Conservation (phyloP, 2,329 filamentous ascomycete species). For the Shiraia bambusicola region DNA sequence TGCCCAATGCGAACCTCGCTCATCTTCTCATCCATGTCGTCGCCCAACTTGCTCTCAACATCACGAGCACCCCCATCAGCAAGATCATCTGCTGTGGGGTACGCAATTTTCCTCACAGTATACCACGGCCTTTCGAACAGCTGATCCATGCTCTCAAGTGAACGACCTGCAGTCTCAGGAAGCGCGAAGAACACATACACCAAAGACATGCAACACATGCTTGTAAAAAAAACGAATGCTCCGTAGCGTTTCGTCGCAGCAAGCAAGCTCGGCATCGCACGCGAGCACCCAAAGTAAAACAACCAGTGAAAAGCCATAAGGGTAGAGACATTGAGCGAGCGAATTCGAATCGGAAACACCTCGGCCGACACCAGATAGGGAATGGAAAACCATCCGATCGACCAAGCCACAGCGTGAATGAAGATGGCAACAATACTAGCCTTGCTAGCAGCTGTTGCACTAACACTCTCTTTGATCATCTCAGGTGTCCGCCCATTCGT, state of each 20-base stretch:
- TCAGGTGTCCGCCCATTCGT: constrained; percentile 22
- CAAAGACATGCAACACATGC: constrained; percentile 30
- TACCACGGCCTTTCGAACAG: constrained; percentile 22
- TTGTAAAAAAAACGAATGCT: constrained; percentile 35
- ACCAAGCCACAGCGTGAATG: constrained; percentile 49
- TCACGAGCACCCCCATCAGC: constrained; percentile 2
- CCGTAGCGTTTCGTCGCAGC: constrained; percentile 36
- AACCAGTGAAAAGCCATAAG: constrained; percentile 50
- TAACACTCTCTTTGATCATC: constrained; percentile 8
- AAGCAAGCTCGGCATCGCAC: constrained; percentile 39
- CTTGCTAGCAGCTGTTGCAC: constrained; percentile 33
- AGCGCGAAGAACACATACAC: constrained; percentile 40
- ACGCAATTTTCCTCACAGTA: constrained; percentile 18
- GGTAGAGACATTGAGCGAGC: constrained; percentile 46
- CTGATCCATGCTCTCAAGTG: constrained; percentile 18
- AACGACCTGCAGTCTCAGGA: constrained; percentile 27
- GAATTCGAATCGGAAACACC: constrained; percentile 48
- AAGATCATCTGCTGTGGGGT: constrained; percentile 11
- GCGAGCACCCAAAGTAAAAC: constrained; percentile 40
- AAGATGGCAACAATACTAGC: constrained; percentile 50
- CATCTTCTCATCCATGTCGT: neutral
- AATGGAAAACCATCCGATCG: constrained; percentile 52
- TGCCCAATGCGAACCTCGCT: neutral
- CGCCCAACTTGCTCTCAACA: neutral
- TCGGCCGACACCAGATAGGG: constrained; percentile 52